These are phyloP conservation scores for Aspergillus sp. DNA, from an alignment of 2,329 filamentous ascomycete species.

Conservation along the genomic window DNA sequence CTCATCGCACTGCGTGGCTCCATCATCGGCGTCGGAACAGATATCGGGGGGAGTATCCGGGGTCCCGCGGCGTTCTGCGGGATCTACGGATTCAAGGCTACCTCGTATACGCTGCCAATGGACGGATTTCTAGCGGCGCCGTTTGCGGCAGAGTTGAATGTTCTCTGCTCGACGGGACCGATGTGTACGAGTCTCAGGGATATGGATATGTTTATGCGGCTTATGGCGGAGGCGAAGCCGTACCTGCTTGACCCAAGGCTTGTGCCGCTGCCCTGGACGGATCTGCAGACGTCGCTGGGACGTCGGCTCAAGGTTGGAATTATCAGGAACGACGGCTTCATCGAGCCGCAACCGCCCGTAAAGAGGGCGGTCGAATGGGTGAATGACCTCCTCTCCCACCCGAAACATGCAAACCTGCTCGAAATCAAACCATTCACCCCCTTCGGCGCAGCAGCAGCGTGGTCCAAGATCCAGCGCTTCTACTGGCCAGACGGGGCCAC, in stretches of 20 bases:
- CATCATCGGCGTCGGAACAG: conserved; percentile 34
- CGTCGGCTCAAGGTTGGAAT: background rate
- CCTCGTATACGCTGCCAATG: background rate
- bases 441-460: background rate
- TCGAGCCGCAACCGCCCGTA: background rate
- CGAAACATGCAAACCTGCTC: background rate
- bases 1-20: conserved; percentile 36
- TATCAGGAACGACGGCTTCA: background rate
- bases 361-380: background rate
- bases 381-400: background rate
- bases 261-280: background rate
- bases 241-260: background rate
- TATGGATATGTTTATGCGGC: background rate
- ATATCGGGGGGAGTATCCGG: conserved; percentile 31
- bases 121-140: background rate
- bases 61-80: background rate
- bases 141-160: background rate
- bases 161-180: background rate
- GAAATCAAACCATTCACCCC: background rate
- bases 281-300: background rate
- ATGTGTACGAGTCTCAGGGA: background rate
- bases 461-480: background rate
- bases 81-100: background rate
- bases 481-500: background rate
- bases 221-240: background rate